phyloP scores from a whole-genome alignment of 139 green algal genomes.

The Coelastrella sp. region DNA sequence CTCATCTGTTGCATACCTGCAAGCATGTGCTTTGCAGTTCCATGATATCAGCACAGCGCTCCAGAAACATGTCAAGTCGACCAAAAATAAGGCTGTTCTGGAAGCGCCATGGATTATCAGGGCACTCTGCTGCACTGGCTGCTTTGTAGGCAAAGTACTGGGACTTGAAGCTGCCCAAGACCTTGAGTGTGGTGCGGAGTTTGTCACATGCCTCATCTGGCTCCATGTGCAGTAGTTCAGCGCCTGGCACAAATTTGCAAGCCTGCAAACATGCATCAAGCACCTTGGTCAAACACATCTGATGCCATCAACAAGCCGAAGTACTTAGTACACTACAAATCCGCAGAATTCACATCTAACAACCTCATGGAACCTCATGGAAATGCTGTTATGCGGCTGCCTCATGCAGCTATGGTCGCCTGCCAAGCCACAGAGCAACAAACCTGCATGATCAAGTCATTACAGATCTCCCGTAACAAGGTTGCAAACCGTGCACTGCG shows the following conservation, averaged over 20 bases:
- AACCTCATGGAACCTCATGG: no score
- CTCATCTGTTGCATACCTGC: conserved; percentile 55
- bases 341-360: no score
- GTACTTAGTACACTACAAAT: no score
- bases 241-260: conserved; percentile 77
- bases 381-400: no score
- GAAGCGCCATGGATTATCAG: conserved; percentile 88
- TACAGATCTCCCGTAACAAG: conserved; percentile 89
- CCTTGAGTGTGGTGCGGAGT: conserved; percentile 80
- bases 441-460: conserved; percentile 91
- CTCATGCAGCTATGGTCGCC: no score
- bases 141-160: conserved; percentile 89
- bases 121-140: conserved; percentile 56
- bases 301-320: no score
- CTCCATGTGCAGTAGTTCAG: conserved; percentile 84
- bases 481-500: conserved; percentile 82
- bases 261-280: no score
- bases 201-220: conserved; percentile 87
- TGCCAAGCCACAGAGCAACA: neutral
- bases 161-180: conserved; percentile 88
- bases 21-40: conserved; percentile 83
- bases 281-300: no score
- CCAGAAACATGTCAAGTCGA: conserved; percentile 83
- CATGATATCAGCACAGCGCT: conserved; percentile 88
- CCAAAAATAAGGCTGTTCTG: conserved; percentile 84